Conservation (phyloP, 2,329 filamentous ascomycete species). For the Sarocladium brachiariae region DNA sequence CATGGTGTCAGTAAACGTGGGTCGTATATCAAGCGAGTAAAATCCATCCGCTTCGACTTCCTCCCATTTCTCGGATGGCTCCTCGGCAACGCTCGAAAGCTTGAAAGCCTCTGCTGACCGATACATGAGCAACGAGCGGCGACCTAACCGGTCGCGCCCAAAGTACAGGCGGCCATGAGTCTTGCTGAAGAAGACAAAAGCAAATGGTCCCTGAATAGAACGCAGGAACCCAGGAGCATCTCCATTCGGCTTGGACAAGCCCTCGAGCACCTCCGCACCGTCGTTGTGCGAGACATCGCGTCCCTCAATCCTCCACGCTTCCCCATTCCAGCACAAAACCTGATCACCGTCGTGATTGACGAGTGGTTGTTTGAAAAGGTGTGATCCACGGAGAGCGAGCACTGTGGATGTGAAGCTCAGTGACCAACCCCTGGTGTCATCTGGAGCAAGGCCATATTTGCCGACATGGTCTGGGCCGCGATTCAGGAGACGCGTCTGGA, state of each 20-base stretch:
- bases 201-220: constrained; percentile 73
- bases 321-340: constrained; percentile 92
- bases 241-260: constrained; percentile 41
- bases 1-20: constrained; percentile 19
- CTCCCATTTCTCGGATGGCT: constrained; percentile 47
- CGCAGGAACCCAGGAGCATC: constrained; percentile 42
- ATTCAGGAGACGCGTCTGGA: constrained; percentile 42
- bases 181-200: constrained; percentile 77
- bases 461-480: constrained; percentile 56
- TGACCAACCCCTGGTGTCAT: constrained; percentile 23
- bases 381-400: constrained; percentile 75
- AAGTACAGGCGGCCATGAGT: constrained; percentile 60
- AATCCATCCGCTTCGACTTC: constrained; percentile 85
- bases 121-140: constrained; percentile 69
- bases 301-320: constrained; percentile 73
- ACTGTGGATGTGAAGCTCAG: constrained; percentile 76
- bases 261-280: constrained; percentile 59
- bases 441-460: constrained; percentile 26
- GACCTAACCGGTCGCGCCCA: constrained; percentile 79
- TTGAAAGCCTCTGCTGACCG: constrained; percentile 38
- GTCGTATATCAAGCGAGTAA: constrained; percentile 55
- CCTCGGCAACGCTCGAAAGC: constrained; percentile 66
- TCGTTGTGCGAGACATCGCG: constrained; percentile 67
- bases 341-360: constrained; percentile 49
- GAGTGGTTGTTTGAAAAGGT: constrained; percentile 68